Conservation (phyloP, 2,329 filamentous ascomycete genomes). For the Pyrenophora seminiperda region DNA sequence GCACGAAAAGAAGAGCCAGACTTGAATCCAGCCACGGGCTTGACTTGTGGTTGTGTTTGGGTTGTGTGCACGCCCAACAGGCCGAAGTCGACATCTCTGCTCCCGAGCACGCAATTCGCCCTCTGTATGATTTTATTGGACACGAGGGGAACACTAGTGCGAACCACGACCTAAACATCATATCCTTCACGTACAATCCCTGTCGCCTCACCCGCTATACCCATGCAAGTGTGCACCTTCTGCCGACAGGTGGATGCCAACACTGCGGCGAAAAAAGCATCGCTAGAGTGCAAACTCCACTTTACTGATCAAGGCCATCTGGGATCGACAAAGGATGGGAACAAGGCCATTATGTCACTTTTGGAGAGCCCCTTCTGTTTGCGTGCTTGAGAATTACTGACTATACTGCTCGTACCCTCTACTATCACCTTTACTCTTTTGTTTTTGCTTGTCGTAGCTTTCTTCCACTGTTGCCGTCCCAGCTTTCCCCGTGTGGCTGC, state of each 20-base stretch:
- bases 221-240: slow-evolving; percentile 27
- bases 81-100: slow-evolving; percentile 36
- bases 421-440: not conserved
- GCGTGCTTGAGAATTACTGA: slow-evolving; percentile 11
- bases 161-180: slow-evolving; percentile 22
- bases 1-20: not conserved
- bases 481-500: not conserved
- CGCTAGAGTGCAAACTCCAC: slow-evolving; percentile 1
- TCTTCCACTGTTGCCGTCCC: slow-evolving; percentile 4
- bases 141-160: slow-evolving; percentile 19
- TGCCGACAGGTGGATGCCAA: slow-evolving; percentile 19
- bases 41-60: slow-evolving; percentile 5
- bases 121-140: slow-evolving; percentile 28
- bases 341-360: slow-evolving; percentile 34
- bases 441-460: not conserved
- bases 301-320: not conserved
- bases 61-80: not conserved
- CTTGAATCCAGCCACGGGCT: not conserved
- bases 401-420: not conserved
- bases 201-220: slow-evolving; percentile 31
- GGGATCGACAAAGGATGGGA: slow-evolving; percentile 9
- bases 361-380: slow-evolving; percentile 16
- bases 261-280: slow-evolving; percentile 17
- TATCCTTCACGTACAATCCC: slow-evolving; percentile 31
- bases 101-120: slow-evolving; percentile 44